Conservation (phyloP, 768 basidiomycete genomes). For the Pulveroboletus frians region DNA sequence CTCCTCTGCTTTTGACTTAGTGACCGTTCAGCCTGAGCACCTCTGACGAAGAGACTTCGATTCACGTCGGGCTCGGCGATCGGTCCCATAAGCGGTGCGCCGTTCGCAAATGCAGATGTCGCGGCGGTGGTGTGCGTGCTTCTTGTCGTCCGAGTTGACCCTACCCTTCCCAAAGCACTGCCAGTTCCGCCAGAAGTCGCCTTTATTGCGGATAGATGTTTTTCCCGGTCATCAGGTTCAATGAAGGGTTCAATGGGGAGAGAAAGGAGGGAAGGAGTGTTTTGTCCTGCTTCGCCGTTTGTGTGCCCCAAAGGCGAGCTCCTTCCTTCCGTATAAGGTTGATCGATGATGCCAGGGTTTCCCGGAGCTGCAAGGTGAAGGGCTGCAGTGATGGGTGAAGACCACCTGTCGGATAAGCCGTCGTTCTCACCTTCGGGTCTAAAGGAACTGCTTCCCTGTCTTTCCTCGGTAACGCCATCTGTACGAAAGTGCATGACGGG, state of each 20-base stretch:
- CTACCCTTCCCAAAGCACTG: conserved; percentile 10
- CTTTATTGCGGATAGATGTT: not conserved
- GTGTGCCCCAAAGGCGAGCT: not conserved
- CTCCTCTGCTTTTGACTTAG: conserved; percentile 48
- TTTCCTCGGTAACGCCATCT: not conserved
- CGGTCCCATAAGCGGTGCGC: conserved; percentile 50
- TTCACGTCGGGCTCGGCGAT: conserved; percentile 39
- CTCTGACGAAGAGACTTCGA: conserved; percentile 37
- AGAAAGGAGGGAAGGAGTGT: conserved; percentile 19
- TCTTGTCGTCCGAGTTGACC: conserved; percentile 21
- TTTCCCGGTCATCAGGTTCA: conserved; percentile 7
- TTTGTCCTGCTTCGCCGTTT: not conserved
- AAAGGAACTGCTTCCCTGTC: not conserved
- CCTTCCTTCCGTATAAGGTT: not conserved
- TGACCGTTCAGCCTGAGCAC: conserved; percentile 42
- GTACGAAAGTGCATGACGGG: conserved; percentile 27
- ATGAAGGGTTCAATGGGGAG: conserved; percentile 18
- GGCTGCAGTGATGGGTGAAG: not conserved
- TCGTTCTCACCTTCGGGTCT: conserved; percentile 1
- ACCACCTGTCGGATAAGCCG: not conserved
- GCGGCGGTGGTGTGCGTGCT: conserved; percentile 15
- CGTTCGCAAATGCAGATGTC: conserved; percentile 43
- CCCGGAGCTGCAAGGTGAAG: not conserved
- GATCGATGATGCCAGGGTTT: not conserved
- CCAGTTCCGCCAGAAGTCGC: not conserved